These are phyloP conservation scores for Teratosphaeria viscida DNA, from an alignment of 2,329 filamentous ascomycete species.

Conservation along the genomic window DNA sequence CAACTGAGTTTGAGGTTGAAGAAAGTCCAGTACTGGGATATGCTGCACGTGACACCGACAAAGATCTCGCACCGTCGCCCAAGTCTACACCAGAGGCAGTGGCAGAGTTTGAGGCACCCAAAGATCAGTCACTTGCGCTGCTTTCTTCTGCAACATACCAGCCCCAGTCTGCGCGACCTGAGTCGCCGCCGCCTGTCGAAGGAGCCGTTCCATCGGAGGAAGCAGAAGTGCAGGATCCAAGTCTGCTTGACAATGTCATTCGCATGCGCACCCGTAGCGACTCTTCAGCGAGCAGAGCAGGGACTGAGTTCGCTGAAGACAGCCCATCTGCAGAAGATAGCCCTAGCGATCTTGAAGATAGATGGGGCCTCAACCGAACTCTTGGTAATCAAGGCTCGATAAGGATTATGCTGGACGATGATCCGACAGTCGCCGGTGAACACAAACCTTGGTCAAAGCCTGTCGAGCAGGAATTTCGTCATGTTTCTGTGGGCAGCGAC, in stretches of 20 bases:
- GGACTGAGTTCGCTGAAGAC: conserved; percentile 24
- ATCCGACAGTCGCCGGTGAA: conserved; percentile 9
- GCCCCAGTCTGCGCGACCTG: conserved; percentile 4
- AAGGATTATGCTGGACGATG: conserved; percentile 26
- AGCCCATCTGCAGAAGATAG: conserved; percentile 16
- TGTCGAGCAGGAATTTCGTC: conserved; percentile 8
- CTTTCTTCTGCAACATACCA: conserved; percentile 19
- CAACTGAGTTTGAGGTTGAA: conserved; percentile 34
- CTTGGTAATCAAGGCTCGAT: conserved; percentile 23
- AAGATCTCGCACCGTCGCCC: conserved; percentile 1
- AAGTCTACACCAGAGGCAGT: conserved; percentile 5
- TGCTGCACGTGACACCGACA: conserved; percentile 38
- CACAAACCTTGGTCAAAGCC: conserved; percentile 14
- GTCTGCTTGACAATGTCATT: conserved; percentile 23
- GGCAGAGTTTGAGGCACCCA: background rate
- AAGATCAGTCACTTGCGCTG: conserved; percentile 5
- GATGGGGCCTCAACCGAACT: conserved; percentile 15
- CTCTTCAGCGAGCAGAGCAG: conserved; percentile 19
- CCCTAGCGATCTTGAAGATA: conserved; percentile 15
- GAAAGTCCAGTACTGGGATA: conserved; percentile 56
- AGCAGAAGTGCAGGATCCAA: conserved; percentile 15
- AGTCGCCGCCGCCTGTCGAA: conserved; percentile 6
- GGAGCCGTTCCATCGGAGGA: conserved; percentile 4
- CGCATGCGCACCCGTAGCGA: conserved; percentile 22
- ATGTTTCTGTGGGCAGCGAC: background rate